Evolutionary conservation across 345 rosid genomes (phyloP), one percentile per base, ranked within the genome.

Genomic region (Moricandia moricandioides): DNA sequence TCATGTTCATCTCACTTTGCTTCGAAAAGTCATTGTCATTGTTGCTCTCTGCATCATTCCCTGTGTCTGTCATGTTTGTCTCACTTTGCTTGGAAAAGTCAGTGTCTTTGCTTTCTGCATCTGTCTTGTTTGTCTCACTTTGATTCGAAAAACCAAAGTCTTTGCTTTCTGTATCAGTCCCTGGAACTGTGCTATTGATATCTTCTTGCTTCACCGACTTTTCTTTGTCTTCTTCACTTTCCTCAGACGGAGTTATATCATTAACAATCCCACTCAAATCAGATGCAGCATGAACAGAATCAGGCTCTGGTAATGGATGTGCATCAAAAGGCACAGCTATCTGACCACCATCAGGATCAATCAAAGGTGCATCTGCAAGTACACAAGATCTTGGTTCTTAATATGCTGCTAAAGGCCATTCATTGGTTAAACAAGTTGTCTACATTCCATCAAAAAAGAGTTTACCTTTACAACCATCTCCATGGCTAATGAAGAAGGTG

Each of bases 381-480:
- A 16, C 11, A 65, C 70, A 78, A 40, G 60, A 66, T 26, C 17
- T 43, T 27, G 63, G 7, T 59, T 72, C 57, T 59, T 9, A 71
- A 65, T 34, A 35, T 40, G 39, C 73, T 27, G 47, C 71, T 27
- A 52, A 37, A 12, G 37, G 40, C 64, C 47, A 54, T 66, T 39
- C 26, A 21, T 35, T 35, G 40, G 1, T 45, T 10, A 27, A 70
- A 70, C 57, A 11, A n/a, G 18, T 1, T 17, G n/a, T 45, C 47
- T 57, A 26, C 58, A 59, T 56, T 59, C 21, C 63, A n/a, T 30
- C 8, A 3, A 33, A 34, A 9, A 7, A 7, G 12, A 7, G 12
- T 21, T 64, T 79, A 92, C 99, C 92, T 82, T 72, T 74, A 52
- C 79, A 72, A 49, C 87, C 86, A 79, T 87, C 88, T 27, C 90